phyloP scores from a whole-genome alignment of 2,329 filamentous ascomycete genomes.

The Graphilbum sp. region DNA sequence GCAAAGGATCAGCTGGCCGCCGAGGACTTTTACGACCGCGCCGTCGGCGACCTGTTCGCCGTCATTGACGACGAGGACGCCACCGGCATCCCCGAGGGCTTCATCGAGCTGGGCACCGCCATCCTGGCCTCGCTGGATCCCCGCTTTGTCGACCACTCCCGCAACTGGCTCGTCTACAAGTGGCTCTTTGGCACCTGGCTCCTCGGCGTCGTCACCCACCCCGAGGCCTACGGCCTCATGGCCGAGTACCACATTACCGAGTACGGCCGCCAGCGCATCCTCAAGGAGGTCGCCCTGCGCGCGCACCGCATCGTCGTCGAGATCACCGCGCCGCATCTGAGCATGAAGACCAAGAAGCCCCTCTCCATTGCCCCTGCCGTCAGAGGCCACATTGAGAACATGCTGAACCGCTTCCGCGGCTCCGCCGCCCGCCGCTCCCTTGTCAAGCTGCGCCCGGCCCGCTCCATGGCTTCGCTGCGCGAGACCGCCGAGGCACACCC shows the following conservation, averaged over 20 bases:
- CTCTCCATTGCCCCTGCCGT: constrained; percentile 47
- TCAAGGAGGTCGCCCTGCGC: constrained; percentile 64
- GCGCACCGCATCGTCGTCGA: constrained; percentile 68
- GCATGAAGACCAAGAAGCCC: constrained; percentile 16
- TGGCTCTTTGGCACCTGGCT: constrained; percentile 89
- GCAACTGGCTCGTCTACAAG: constrained; percentile 71
- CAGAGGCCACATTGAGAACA: constrained; percentile 53
- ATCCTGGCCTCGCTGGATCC: constrained; percentile 63
- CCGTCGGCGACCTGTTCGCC: constrained; percentile 67
- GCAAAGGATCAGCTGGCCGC: constrained; percentile 67
- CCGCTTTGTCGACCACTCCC: constrained; percentile 56
- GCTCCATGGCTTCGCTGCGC: constrained; percentile 54
- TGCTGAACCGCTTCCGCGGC: constrained; percentile 47
- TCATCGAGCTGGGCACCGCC: constrained; percentile 70
- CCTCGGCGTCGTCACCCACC: constrained; percentile 68
- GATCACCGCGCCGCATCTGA: constrained; percentile 28
- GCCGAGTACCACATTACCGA: constrained; percentile 85
- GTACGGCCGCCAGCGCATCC: constrained; percentile 68
- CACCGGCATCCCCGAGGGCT: constrained; percentile 72
- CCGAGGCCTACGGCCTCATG: constrained; percentile 67
- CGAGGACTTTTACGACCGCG: constrained; percentile 76
- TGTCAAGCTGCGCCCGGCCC: constrained; percentile 50
- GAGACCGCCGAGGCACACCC: constrained; percentile 67
- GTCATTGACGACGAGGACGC: constrained; percentile 72
- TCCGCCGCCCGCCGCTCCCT: constrained; percentile 29